Conservation (phyloP, 202 grass and related monocot species). For the Tripidium arundinaceum region DNA sequence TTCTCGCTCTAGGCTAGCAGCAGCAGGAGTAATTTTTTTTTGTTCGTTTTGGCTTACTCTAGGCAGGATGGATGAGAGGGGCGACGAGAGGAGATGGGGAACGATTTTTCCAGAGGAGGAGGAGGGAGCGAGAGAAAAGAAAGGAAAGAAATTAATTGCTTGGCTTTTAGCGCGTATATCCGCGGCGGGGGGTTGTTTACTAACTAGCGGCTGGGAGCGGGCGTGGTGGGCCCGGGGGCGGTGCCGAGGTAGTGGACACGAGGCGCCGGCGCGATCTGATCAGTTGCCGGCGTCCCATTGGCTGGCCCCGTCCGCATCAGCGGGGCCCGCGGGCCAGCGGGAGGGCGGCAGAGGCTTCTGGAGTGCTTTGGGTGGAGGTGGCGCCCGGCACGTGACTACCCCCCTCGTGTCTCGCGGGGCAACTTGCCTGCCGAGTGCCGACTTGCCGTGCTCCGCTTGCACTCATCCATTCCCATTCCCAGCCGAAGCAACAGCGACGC, state of each 20-base stretch:
- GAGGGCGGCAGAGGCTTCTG: neutral
- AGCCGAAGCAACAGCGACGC: neutral
- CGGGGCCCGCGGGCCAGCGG: neutral
- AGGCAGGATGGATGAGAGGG: neutral
- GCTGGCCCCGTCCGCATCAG: fast-evolving
- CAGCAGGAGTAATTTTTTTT: neutral
- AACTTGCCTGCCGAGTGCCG: neutral
- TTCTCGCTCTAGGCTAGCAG: neutral
- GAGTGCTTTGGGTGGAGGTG: no score
- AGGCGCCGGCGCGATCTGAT: conserved; percentile 40
- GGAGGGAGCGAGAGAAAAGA: no score
- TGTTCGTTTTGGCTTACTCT: neutral
- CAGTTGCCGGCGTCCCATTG: conserved; percentile 45
- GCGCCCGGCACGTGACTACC: neutral
- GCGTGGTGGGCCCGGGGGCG: conserved; percentile 31
- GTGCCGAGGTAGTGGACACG: conserved; percentile 48
- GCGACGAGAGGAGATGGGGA: neutral
- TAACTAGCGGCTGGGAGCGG: conserved; percentile 45
- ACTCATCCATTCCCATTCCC: no score
- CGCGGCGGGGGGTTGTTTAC: neutral
- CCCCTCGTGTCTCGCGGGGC: no score
- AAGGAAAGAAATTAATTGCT: neutral
- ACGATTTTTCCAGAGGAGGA: neutral
- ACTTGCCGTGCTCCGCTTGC: neutral
- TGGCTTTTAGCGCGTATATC: neutral